Evolutionary conservation across 768 basidiomycete species (phyloP), one percentile per base, ranked within the genome.

Genomic region (Psilocybe subaeruginosa): DNA sequence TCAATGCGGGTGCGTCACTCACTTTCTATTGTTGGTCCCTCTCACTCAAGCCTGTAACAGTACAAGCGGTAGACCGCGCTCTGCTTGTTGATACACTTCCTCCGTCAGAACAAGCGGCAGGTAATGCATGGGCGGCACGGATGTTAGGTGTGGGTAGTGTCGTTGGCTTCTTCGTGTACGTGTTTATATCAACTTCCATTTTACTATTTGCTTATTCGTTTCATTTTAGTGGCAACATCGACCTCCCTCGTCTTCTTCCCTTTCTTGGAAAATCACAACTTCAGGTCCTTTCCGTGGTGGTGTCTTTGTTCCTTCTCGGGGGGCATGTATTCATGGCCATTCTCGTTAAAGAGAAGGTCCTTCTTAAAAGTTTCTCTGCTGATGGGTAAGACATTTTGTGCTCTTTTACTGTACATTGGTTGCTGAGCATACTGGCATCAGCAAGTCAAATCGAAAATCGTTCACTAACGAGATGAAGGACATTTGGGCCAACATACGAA

Each of bases 101-200:
- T 0, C 77, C 90, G 0, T 71, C 82, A 1, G 79, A 85, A 27
- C 96, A 99, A 72, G 87, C 95, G 5, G 78, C 83, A 8, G 95
- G 92, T 0, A 97, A 96, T 70, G 96, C 96, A 0, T 99, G 96
- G 96, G 96, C 94, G 0, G 93, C 92, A 0, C 79, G 91, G n/a
- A 96, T 97, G 93, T 77, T 91, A 48, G 93, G 92, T 1, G 68
- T 95, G 29, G 96, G 96, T 9, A 88, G 91, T 58, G 89, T 97
- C 0, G 78, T 87, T 1, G 95, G 95, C 0, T 97, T 95, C 73
- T 97, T 92, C 69, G 80, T 93, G 95, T 95, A 66, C 66, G 92
- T 80, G 12, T 57, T 23, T 1, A 4, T 55, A 27, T 8, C 31
- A 27, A 56, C 12, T 46, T 27, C 23, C 14, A 3, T 54, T 41